Evolutionary conservation across 202 grass and related monocot genomes (phyloP).

Genomic region (Musa balbisiana): DNA sequence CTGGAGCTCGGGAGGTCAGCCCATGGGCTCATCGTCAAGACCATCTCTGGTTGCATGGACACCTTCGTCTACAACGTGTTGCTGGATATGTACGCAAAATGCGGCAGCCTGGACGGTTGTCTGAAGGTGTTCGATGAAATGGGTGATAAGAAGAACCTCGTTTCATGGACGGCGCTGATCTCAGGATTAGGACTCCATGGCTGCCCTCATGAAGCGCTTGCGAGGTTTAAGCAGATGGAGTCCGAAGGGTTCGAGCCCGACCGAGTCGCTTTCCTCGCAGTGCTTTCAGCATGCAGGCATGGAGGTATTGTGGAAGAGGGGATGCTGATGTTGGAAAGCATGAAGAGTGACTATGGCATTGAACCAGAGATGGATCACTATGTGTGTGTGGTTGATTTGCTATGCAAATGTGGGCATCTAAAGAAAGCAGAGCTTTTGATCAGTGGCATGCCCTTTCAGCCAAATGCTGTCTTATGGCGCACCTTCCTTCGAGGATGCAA

Average conservation of each 20-base stretch:
- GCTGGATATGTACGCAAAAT: conserved; percentile 86
- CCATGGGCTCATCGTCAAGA: conserved; percentile 65
- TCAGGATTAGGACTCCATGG: conserved; percentile 65
- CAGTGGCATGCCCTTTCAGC: conserved; percentile 63
- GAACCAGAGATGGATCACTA: conserved; percentile 77
- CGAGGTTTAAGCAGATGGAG: conserved; percentile 58
- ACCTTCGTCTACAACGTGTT: conserved; percentile 54
- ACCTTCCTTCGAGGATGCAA: conserved; percentile 65
- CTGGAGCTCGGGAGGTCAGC: conserved; percentile 48
- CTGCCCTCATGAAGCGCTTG: conserved; percentile 47
- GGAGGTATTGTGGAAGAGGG: conserved; percentile 56
- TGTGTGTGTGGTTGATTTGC: conserved; percentile 59
- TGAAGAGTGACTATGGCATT: conserved; percentile 42
- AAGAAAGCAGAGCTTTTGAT: conserved; percentile 55
- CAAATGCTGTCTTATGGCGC: conserved; percentile 48
- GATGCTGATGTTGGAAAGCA: conserved; percentile 52
- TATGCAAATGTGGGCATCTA: conserved; percentile 53
- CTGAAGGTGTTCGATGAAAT: conserved; percentile 58
- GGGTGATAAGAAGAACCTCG: conserved; percentile 41
- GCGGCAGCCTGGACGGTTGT: conserved; percentile 63
- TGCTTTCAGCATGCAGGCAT: conserved; percentile 67
- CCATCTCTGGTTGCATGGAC: conserved; percentile 36
- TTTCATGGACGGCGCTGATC: conserved; percentile 66
- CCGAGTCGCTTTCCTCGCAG: conserved; percentile 53
- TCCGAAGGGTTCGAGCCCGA: conserved; percentile 49